These are phyloP conservation scores for Dactylonectria macrodidyma DNA, from an alignment of 2,329 filamentous ascomycete species.

Conservation along the genomic window DNA sequence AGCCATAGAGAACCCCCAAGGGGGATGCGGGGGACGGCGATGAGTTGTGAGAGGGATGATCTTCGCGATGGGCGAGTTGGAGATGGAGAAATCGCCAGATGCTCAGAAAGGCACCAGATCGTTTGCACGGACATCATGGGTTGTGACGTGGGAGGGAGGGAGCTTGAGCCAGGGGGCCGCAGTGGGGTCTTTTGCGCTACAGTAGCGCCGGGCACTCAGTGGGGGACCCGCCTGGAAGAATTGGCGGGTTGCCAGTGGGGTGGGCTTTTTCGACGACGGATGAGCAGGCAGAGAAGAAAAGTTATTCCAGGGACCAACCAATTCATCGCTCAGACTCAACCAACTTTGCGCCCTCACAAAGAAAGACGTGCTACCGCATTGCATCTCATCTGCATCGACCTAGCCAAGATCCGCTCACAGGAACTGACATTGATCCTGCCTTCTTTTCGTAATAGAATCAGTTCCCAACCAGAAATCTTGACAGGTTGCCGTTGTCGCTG, in stretches of 20 bases:
- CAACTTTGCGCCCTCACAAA: conserved; percentile 4
- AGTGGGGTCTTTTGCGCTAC: conserved; percentile 26
- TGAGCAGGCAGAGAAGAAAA: conserved; percentile 17
- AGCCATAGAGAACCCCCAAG: conserved; percentile 39
- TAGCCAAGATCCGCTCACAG: background rate
- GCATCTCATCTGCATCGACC: background rate
- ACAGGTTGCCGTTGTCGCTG: background rate
- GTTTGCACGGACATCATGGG: background rate
- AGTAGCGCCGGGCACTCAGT: conserved; percentile 25
- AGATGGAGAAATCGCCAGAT: conserved; percentile 37
- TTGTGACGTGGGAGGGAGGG: conserved; percentile 39
- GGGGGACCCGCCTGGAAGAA: conserved; percentile 17
- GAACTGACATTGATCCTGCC: background rate
- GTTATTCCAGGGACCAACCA: conserved; percentile 1
- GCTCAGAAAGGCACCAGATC: conserved; percentile 12
- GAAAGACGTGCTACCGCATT: background rate
- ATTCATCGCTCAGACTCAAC: background rate
- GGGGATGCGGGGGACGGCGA: conserved; percentile 9
- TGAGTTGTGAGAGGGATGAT: conserved; percentile 21
- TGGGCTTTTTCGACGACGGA: background rate
- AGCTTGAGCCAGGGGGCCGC: conserved; percentile 3
- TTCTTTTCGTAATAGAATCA: background rate
- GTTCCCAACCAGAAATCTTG: background rate
- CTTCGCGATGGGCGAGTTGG: conserved; percentile 37
- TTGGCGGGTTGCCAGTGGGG: conserved; percentile 17